phyloP scores from a whole-genome alignment of 225 moss, liverwort and hornwort species.

The Pleurozium schreberi region DNA sequence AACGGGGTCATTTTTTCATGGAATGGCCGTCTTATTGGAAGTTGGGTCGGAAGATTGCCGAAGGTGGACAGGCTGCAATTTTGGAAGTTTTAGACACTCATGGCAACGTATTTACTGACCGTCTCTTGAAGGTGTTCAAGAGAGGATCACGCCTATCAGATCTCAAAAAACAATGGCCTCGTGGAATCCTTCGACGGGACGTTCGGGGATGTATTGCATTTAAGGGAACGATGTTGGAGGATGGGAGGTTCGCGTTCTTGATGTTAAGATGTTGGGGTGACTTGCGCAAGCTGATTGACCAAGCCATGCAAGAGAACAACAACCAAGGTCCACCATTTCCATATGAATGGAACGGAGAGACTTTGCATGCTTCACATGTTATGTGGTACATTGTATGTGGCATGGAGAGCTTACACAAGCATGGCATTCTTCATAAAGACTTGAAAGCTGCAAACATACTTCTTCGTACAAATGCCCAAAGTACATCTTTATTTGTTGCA shows the following conservation, averaged over 20 bases:
- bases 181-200: rapidly evolving
- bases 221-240: rapidly evolving
- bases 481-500: rapidly evolving
- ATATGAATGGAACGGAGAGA: background rate
- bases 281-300: background rate
- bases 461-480: rapidly evolving
- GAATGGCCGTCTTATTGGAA: rapidly evolving
- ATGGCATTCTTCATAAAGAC: background rate
- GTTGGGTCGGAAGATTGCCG: background rate
- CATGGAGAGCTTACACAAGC: rapidly evolving
- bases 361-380: rapidly evolving
- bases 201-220: rapidly evolving
- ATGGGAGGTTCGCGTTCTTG: background rate
- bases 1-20: rapidly evolving
- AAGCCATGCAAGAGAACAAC: background rate
- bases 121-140: background rate
- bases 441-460: background rate
- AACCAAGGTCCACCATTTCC: background rate
- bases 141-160: background rate
- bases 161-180: background rate
- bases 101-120: rapidly evolving
- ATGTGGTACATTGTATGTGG: rapidly evolving
- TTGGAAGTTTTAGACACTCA: rapidly evolving
- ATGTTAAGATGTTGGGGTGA: background rate
- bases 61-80: background rate